Evolutionary conservation across 306 rosid species (phyloP).

Genomic region (Canavalia gladiata): DNA sequence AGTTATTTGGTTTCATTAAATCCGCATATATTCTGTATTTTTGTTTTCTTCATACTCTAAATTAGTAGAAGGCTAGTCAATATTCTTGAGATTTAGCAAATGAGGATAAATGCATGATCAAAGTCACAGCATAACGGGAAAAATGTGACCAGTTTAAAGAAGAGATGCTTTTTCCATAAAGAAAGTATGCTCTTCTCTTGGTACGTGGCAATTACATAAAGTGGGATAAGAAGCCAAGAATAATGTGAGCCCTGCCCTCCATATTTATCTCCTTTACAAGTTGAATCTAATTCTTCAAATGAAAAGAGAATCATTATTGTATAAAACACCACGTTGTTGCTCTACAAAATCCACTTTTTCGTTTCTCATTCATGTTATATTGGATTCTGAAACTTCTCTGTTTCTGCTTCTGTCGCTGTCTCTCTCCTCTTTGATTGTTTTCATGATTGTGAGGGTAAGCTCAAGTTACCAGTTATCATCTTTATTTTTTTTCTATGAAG

Average conservation of each 20-base stretch:
- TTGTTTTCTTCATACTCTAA: no score
- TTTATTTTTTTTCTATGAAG: background rate
- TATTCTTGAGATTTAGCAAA: no score
- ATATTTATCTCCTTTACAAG: background rate
- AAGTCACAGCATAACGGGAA: background rate
- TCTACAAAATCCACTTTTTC: background rate
- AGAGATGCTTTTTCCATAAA: background rate
- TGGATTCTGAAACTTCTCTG: slow-evolving; percentile 14
- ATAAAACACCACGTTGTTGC: background rate
- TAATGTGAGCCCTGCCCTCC: background rate
- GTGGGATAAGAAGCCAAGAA: background rate
- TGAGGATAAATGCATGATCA: background rate
- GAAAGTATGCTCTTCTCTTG: background rate
- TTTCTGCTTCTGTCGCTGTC: background rate
- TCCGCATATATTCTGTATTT: no score
- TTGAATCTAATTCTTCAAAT: slow-evolving; percentile 25
- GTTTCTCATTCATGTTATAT: background rate
- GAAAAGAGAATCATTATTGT: background rate
- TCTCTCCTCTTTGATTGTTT: background rate
- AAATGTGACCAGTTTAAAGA: background rate
- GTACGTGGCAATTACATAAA: background rate
- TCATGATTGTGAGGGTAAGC: background rate
- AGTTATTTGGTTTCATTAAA: no score
- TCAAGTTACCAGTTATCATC: background rate
- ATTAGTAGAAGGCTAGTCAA: no score